These are phyloP conservation scores for Mucor circinelloides DNA, from an alignment of 371 early-diverging fungal species.

Conservation along the genomic window DNA sequence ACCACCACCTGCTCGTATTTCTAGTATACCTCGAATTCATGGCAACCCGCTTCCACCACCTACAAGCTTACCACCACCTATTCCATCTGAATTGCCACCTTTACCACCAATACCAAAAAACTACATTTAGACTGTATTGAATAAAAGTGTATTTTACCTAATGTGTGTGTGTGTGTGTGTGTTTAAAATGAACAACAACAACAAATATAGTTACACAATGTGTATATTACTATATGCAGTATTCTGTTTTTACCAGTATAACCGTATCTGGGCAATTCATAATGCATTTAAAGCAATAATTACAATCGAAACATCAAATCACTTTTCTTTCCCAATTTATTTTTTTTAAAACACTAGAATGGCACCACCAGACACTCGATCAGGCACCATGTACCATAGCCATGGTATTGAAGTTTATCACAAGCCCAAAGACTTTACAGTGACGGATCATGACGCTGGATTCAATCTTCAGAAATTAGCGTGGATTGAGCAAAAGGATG, in stretches of 20 bases:
- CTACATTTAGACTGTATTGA: neutral
- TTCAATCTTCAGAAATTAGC: constrained; percentile 26
- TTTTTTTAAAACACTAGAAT: neutral
- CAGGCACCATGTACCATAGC: constrained; percentile 14
- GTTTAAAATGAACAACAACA: neutral
- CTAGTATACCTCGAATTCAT: constrained; percentile 24
- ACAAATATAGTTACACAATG: neutral
- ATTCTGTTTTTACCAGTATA: constrained; percentile 6
- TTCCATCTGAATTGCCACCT: constrained; percentile 29
- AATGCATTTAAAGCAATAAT: neutral
- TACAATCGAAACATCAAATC: too few relatives aligned
- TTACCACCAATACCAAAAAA: constrained; percentile 17
- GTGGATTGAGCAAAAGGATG: constrained; percentile 15
- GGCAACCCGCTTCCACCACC: constrained; percentile 34
- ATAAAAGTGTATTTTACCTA: neutral
- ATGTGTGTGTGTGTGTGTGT: neutral
- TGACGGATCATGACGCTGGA: constrained; percentile 19
- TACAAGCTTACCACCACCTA: constrained; percentile 29
- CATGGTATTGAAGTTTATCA: constrained; percentile 30
- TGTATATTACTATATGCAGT: neutral
- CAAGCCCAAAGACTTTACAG: constrained; percentile 2
- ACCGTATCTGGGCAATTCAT: constrained; percentile 1
- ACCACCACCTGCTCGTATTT: constrained; percentile 15
- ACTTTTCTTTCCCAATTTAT: neutral
- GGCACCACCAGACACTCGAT: constrained; percentile 15